Percentiles rank a stretch among this genome's conserved stretches.
Conservation (phyloP, 805 yeast species). For the Candida andamanensis region DNA sequence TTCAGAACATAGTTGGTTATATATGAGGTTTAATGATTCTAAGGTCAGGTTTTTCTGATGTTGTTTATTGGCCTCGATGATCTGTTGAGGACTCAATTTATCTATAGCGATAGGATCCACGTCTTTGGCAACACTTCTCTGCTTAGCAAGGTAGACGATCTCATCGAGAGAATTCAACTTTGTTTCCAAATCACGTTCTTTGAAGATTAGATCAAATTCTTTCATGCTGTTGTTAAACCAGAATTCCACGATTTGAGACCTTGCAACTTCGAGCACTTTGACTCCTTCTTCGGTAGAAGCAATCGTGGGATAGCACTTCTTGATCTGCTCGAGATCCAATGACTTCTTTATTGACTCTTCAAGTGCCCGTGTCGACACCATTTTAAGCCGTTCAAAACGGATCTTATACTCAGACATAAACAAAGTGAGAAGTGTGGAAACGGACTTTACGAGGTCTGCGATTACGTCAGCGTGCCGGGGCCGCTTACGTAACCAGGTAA, state of each 20-base stretch:
- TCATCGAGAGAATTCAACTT: slow-evolving; percentile 47
- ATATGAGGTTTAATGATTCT: slow-evolving; percentile 27
- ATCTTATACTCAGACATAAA: slow-evolving; percentile 18
- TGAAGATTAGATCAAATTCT: slow-evolving; percentile 52
- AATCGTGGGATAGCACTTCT: slow-evolving; percentile 51
- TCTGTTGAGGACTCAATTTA: slow-evolving; percentile 23
- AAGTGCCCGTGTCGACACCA: slow-evolving; percentile 50
- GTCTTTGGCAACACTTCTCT: slow-evolving; percentile 15
- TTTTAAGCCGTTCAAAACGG: slow-evolving; percentile 45
- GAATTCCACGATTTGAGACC: slow-evolving; percentile 47
- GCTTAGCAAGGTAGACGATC: slow-evolving; percentile 38
- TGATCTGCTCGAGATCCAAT: slow-evolving; percentile 45
- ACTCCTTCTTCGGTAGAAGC: slow-evolving; percentile 44
- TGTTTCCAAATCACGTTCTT: slow-evolving; percentile 40
- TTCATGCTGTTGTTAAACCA: slow-evolving; percentile 46
- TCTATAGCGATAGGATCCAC: slow-evolving; percentile 23
- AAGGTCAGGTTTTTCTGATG: slow-evolving; percentile 18
- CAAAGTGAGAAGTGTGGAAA: not conserved
- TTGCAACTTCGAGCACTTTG: slow-evolving; percentile 41
- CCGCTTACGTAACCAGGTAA: not conserved
- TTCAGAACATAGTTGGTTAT: slow-evolving; percentile 32
- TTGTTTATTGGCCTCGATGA: slow-evolving; percentile 27
- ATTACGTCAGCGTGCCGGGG: too few relatives aligned
- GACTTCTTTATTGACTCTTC: slow-evolving; percentile 47
- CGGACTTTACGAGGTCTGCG: too few relatives aligned